Percentiles rank a stretch among this genome's conserved stretches.
Evolutionary conservation across 2,329 filamentous ascomycete species (phyloP).

Genomic region (Neophaeococcomyces mojaviensis): DNA sequence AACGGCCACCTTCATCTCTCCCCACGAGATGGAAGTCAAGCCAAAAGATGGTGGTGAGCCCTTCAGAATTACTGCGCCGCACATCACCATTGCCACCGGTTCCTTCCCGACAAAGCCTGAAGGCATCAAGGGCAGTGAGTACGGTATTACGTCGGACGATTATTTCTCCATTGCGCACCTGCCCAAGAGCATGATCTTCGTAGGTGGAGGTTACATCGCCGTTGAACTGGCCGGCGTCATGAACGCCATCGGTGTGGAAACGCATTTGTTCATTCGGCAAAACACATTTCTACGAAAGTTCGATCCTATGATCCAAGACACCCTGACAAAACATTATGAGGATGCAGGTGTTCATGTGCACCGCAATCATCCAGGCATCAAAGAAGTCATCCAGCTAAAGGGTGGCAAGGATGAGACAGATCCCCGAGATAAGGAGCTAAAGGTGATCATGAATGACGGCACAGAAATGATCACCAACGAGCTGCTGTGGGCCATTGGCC

Average conservation of each 20-base stretch:
- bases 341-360: constrained; percentile 42
- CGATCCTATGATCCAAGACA: constrained; percentile 46
- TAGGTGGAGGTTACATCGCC: constrained; percentile 46
- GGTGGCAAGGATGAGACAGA: constrained; percentile 32
- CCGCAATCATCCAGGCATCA: constrained; percentile 39
- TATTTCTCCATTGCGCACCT: constrained; percentile 46
- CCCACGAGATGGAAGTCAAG: constrained; percentile 38
- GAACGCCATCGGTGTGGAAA: constrained; percentile 43
- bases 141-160: constrained; percentile 45
- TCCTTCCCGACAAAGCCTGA: constrained; percentile 38
- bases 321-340: constrained; percentile 46
- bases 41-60: constrained; percentile 35
- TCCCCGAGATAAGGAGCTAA: constrained; percentile 40
- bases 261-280: constrained; percentile 44
- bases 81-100: constrained; percentile 44
- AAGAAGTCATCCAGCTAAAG: constrained; percentile 38
- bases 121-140: constrained; percentile 38
- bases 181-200: constrained; percentile 43
- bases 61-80: constrained; percentile 35
- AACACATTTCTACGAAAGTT: constrained; percentile 44
- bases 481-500: constrained; percentile 45
- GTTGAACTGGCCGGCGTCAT: constrained; percentile 46
- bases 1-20: constrained; percentile 38
- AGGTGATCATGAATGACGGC: constrained; percentile 37
- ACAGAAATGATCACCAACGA: constrained; percentile 41